Evolutionary conservation across 2,329 filamentous ascomycete genomes (phyloP), one percentile per base, ranked within the genome.

Genomic region (Ploettnerulaceae sp.): DNA sequence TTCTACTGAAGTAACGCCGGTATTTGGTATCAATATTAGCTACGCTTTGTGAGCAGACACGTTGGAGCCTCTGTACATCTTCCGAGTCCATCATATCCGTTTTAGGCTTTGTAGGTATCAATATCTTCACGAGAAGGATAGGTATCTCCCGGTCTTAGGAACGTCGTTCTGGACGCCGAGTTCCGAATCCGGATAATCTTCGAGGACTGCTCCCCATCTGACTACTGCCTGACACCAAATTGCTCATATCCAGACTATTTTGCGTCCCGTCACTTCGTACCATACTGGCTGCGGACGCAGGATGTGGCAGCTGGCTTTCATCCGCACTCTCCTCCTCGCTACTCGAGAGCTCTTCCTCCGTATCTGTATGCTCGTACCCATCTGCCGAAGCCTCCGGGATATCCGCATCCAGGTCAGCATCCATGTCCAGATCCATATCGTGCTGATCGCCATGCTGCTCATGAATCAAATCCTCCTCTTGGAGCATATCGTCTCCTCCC

Each of bases 341-440:
- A 59, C 72, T 77, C 49, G 67, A 74, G 41, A 81, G 56, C 41
- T 82, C 81, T 7, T 73, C 82, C 55, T 88, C 84, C 2, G 83
- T 84, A 66, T 89, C 85, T 7, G 85, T 89, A 62, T 89, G 84
- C 69, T 89, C 84, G 68, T 88, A 89, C 56, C 78, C 72, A 58
- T 79, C 76, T 21, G 61, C 64, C 7, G 74, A 24, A 12, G 40
- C 80, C 49, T 85, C 81, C 15, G 83, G 82, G 26, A 88, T 77
- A 49, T 84, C 82, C 38, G 80, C 82, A 62, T 89, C 84, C 31
- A 88, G 70, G 60, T 89, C 75, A n/a, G 74, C 79, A 40, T 77
- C 81, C 76, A 84, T 82, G 59, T 74, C 74, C 68, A 78, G 70
- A 52, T 64, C 64, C 22, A 62, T 64, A 37, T 63, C 64, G 6